Evolutionary conservation across 805 yeast genomes (phyloP).

Genomic region (Candida peoriensis): DNA sequence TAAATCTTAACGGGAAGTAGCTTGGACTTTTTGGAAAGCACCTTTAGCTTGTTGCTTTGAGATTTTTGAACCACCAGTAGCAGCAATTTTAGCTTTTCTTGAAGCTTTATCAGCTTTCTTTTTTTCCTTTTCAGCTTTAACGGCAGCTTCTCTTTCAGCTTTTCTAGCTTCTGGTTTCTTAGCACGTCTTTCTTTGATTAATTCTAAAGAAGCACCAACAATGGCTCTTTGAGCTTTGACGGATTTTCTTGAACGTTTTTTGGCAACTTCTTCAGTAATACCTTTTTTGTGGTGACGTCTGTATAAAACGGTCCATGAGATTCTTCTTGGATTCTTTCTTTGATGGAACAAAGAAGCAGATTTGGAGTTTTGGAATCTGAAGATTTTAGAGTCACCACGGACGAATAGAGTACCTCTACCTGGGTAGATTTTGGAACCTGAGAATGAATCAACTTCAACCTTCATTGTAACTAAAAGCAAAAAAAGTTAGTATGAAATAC

Average conservation of each 20-base stretch:
- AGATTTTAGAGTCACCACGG: slow-evolving; percentile 99
- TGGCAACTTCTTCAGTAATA: slow-evolving; percentile 95
- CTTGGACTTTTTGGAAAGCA: slow-evolving; percentile 94
- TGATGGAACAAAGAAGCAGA: slow-evolving; percentile 97
- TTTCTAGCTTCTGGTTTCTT: slow-evolving; percentile 96
- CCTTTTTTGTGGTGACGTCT: slow-evolving; percentile 99
- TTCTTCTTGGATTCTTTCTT: slow-evolving; percentile 99
- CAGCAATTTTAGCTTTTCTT: slow-evolving; percentile 87
- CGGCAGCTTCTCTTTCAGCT: slow-evolving; percentile 93
- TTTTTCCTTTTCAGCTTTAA: slow-evolving; percentile 77
- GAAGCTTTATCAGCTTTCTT: slow-evolving; percentile 89
- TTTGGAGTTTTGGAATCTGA: slow-evolving; percentile 99
- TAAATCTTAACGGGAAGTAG: slow-evolving; percentile 83
- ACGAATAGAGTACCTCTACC: slow-evolving; percentile 99
- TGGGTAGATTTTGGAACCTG: slow-evolving; percentile 99
- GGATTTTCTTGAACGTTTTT: slow-evolving; percentile 96
- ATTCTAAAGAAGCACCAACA: slow-evolving; percentile 98
- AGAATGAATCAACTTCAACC: slow-evolving; percentile 99
- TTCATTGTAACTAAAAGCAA: no score
- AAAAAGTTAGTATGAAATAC: no score
- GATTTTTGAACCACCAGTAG: slow-evolving; percentile 69
- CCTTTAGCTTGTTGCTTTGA: slow-evolving; percentile 98
- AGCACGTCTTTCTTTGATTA: slow-evolving; percentile 96
- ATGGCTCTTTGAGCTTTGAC: slow-evolving; percentile 99
- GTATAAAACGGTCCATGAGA: slow-evolving; percentile 98